phyloP scores from a whole-genome alignment of 176 grass and related monocot species.

The Lolium rigidum region DNA sequence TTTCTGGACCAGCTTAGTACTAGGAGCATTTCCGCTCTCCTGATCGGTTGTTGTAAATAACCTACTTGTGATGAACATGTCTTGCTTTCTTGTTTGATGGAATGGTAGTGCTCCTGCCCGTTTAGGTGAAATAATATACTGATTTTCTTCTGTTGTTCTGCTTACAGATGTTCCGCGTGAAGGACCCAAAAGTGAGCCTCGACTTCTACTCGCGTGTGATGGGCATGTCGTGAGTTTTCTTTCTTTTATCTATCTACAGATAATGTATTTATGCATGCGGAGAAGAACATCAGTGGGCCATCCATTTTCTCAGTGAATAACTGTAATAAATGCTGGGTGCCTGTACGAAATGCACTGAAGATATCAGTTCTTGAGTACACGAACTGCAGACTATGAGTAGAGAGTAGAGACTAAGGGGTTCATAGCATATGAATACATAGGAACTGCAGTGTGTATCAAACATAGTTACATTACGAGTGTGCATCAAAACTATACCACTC shows the following conservation, averaged over 20 bases:
- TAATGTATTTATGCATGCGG: not conserved
- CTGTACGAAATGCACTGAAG: conserved; percentile 1
- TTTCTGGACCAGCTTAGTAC: not conserved
- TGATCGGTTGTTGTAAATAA: not conserved
- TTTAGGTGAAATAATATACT: not conserved
- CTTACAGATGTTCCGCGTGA: conserved; percentile 88
- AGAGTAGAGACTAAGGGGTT: not conserved
- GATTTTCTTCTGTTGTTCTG: conserved; percentile 19
- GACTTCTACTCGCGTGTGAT: conserved; percentile 95
- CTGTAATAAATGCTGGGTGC: not conserved
- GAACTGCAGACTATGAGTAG: not conserved
- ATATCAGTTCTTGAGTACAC: not conserved
- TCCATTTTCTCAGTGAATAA: conserved; percentile 6
- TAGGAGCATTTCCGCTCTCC: not conserved
- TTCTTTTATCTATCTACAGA: not conserved
- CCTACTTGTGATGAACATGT: not conserved
- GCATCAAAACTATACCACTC: not conserved
- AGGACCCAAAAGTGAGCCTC: conserved; percentile 96
- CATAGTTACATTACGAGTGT: not conserved
- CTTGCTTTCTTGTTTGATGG: not conserved
- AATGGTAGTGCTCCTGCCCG: not conserved
- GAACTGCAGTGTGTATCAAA: not conserved
- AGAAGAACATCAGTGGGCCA: conserved; percentile 5
- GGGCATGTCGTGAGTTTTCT: conserved; percentile 92
- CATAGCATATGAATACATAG: not conserved